Evolutionary conservation across 495 filamentous ascomycete species (phyloP), one percentile per base, ranked within the genome.

Genomic region (Tuber indicum): DNA sequence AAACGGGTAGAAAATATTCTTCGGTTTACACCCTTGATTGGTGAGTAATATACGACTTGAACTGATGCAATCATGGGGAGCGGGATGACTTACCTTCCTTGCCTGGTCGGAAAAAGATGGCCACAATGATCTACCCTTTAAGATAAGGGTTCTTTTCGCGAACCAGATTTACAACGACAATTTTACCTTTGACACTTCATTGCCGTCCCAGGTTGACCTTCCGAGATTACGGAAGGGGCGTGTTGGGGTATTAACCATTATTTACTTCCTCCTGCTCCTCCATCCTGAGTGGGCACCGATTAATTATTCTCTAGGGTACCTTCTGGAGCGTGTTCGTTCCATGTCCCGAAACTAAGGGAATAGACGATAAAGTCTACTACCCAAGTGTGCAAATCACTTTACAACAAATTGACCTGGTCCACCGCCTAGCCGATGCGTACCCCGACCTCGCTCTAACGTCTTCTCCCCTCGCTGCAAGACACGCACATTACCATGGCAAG

Each of bases 271-370:
- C 23, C 46, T 70, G 21, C 43, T 43, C 42, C 42, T 19, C 58
- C 39, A 1, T 19, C 8, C 5, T 58, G 74, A 73, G 45, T 16
- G 10, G 6, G 36, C 19, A 71, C 19, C 9, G 47, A 43, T 42
- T 42, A 10, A 44, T 26, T 23, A 17, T 36, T 36, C 70, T 52
- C 58, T 19, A 72, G 75, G 92, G 94, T 42, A 90, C 92, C 12
- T 98, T 99, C 84, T 99, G 96, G 96, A 94, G 92, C 84, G 93
- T 94, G 23, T 98, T 87, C 81, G 89, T 92, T 39, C 88, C 88
- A 0, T 98, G 95, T 83, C 93, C 95, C 0, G 82, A 82, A n/a
- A 88, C 94, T 76, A 87, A 88, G 66, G 86, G 84, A 0, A 90
- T 92, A 78, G 91, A 91, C 0, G 89, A 93, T 81, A 87, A 87